Percentiles rank a stretch among this genome's conserved stretches.
phyloP scores from a whole-genome alignment of 192 early-diverging fungal genomes.

The Cetraspora pellucida region DNA sequence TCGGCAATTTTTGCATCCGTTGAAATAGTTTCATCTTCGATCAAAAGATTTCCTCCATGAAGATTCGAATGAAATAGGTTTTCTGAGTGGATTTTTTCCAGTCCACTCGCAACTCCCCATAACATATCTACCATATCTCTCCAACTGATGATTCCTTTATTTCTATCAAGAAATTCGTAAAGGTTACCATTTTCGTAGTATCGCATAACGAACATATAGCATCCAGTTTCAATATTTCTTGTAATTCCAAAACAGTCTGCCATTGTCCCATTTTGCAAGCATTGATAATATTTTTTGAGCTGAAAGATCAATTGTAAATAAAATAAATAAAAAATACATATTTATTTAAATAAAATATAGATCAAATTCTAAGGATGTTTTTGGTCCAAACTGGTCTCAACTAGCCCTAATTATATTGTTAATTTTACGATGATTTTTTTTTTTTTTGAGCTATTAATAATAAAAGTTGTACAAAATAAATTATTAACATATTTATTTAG shows the following conservation, averaged over 20 bases:
- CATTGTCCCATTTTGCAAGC: neutral
- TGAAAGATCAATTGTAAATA: neutral
- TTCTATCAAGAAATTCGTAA: neutral
- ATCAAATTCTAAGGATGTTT: too few relatives aligned
- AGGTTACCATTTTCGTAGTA: neutral
- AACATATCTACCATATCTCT: neutral
- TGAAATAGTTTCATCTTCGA: slow-evolving; percentile 10
- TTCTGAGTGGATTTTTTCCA: neutral
- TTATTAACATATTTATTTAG: too few relatives aligned
- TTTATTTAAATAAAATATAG: too few relatives aligned
- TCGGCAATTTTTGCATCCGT: slow-evolving; percentile 4
- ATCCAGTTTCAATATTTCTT: neutral
- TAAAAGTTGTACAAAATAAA: too few relatives aligned
- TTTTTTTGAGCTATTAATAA: too few relatives aligned
- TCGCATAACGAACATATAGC: slow-evolving; percentile 16
- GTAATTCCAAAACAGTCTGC: slow-evolving; percentile 8
- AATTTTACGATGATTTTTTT: too few relatives aligned
- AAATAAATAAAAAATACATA: neutral
- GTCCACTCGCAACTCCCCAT: neutral
- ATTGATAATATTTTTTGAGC: too few relatives aligned
- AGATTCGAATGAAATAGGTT: neutral
- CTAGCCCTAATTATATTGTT: too few relatives aligned
- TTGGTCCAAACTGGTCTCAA: too few relatives aligned
- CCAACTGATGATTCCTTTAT: neutral
- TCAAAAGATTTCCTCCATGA: slow-evolving; percentile 11